These are phyloP conservation scores for Aspergillus amoenus DNA, from an alignment of 2,329 filamentous ascomycete species.

Conservation along the genomic window DNA sequence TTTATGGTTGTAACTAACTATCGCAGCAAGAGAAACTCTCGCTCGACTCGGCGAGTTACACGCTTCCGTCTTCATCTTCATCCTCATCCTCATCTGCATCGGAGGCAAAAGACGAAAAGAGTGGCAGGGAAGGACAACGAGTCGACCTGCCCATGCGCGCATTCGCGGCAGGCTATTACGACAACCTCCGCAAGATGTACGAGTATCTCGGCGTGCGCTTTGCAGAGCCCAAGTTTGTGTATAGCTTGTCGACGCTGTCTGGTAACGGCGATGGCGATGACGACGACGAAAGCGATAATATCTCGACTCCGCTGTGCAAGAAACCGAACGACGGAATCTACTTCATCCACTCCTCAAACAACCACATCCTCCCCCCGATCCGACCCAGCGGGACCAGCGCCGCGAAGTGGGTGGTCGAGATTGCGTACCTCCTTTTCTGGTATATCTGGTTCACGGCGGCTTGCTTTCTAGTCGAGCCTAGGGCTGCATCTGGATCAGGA, in stretches of 20 bases:
- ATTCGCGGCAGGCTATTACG: constrained; percentile 55
- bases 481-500: neutral
- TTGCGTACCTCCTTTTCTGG: constrained; percentile 11
- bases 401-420: constrained; percentile 8
- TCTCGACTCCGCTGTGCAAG: neutral
- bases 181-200: constrained; percentile 58
- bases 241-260: constrained; percentile 47
- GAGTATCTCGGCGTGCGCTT: constrained; percentile 53
- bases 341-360: constrained; percentile 16
- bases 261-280: neutral
- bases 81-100: neutral
- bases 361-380: constrained; percentile 15
- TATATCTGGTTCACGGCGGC: constrained; percentile 18
- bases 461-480: constrained; percentile 13
- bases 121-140: constrained; percentile 21
- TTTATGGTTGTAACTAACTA: too few species aligned
- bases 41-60: constrained; percentile 12
- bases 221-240: constrained; percentile 51
- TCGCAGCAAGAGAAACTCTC: constrained; percentile 10
- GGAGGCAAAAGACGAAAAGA: neutral
- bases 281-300: too few species aligned
- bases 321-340: neutral
- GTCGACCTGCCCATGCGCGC: constrained; percentile 55
- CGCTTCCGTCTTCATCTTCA: neutral
- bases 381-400: neutral